Conservation (phyloP, 2,329 filamentous ascomycete species). For the Macrophomina pseudophaseolina region DNA sequence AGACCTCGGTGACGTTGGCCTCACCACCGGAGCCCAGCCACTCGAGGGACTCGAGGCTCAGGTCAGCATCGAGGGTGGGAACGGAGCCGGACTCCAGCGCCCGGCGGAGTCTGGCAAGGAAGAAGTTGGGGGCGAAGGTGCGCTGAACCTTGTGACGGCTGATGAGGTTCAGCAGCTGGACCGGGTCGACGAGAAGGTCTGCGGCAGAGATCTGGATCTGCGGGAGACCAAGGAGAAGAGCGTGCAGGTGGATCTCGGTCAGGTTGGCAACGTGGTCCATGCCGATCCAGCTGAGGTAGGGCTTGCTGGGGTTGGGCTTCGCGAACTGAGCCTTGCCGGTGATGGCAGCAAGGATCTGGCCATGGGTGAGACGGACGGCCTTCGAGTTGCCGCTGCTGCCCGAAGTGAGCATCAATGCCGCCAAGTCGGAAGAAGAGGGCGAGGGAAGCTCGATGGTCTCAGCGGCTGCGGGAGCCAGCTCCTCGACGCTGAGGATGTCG, state of each 20-base stretch:
- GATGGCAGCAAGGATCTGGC: slow-evolving; percentile 50
- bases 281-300: slow-evolving; percentile 54
- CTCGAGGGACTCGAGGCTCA: slow-evolving; percentile 39
- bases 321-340: slow-evolving; percentile 44
- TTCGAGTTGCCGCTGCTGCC: slow-evolving; percentile 59
- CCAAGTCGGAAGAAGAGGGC: slow-evolving; percentile 20
- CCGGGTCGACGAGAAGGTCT: slow-evolving; percentile 48
- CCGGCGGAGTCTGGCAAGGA: slow-evolving; percentile 36
- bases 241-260: slow-evolving; percentile 59
- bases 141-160: slow-evolving; percentile 49
- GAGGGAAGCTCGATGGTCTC: not conserved
- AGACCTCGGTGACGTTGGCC: slow-evolving; percentile 47
- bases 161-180: slow-evolving; percentile 47
- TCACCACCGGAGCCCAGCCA: slow-evolving; percentile 54
- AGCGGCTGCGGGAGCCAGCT: not conserved
- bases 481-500: slow-evolving; percentile 14
- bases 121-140: slow-evolving; percentile 55
- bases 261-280: slow-evolving; percentile 62
- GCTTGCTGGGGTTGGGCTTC: slow-evolving; percentile 12
- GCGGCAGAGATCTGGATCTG: slow-evolving; percentile 54
- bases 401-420: slow-evolving; percentile 56
- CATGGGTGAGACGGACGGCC: slow-evolving; percentile 52
- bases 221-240: slow-evolving; percentile 47
- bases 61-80: slow-evolving; percentile 19
- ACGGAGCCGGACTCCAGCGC: slow-evolving; percentile 17